These are phyloP conservation scores for Jamesozyma jinghongensis DNA, from an alignment of 805 yeast species.

Conservation along the genomic window DNA sequence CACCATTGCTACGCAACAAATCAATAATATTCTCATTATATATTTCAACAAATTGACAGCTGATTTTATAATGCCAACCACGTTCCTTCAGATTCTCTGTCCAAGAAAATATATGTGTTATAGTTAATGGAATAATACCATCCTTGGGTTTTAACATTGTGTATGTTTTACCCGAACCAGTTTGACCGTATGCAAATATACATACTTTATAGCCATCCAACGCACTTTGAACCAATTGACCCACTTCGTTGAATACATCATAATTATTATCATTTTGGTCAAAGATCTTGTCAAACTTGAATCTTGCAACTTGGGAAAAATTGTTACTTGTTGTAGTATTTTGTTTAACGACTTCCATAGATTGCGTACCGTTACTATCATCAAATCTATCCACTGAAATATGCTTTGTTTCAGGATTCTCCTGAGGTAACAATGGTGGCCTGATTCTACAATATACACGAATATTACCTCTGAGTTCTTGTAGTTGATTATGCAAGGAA, in stretches of 20 bases:
- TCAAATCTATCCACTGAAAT: conserved; percentile 27
- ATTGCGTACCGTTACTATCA: conserved; percentile 22
- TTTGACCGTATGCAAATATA: conserved; percentile 94
- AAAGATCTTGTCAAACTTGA: conserved; percentile 76
- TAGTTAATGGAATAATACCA: conserved; percentile 78
- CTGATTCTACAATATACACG: conserved; percentile 82
- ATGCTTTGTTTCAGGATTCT: conserved; percentile 20
- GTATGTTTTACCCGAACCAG: conserved; percentile 89
- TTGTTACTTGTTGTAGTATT: conserved; percentile 1
- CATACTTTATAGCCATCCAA: conserved; percentile 87
- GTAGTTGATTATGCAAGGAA: conserved; percentile 59
- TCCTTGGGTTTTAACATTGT: conserved; percentile 69
- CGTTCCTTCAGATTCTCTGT: conserved; percentile 38
- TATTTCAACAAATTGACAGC: conserved; percentile 79
- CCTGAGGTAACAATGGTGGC: conserved; percentile 36
- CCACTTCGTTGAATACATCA: conserved; percentile 72
- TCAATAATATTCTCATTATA: conserved; percentile 80
- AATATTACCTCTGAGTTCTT: conserved; percentile 85
- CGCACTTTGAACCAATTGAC: conserved; percentile 77
- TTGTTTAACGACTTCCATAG: conserved; percentile 15
- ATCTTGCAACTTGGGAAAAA: conserved; percentile 21
- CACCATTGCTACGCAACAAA: conserved; percentile 35
- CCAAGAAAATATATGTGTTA: conserved; percentile 57
- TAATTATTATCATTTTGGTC: conserved; percentile 42
- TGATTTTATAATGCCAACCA: conserved; percentile 55